Evolutionary conservation across 495 filamentous ascomycete genomes (phyloP), one percentile per base, ranked within the genome.

Genomic region (Cudoniella acicularis): DNA sequence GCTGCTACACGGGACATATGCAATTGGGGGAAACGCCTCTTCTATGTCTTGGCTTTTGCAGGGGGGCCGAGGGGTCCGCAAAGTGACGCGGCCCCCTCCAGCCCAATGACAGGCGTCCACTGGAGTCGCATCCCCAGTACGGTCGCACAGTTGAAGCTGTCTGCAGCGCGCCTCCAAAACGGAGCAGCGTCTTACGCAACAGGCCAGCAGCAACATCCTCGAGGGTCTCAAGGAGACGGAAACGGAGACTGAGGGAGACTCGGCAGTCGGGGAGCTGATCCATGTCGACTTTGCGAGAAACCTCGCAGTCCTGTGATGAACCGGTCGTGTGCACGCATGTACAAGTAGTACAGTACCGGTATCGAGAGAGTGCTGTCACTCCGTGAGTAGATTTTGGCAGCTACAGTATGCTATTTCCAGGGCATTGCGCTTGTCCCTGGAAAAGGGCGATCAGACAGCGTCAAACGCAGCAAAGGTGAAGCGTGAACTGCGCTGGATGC

Each of bases 81-180:
- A 23, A 49, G 55, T 63, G 60, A 63, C 60, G 60, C 60, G 60
- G 60, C 60, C 60, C 50, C 52, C 1, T 57, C 53, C 23, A 4
- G 10, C 24, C 23, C 43, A 46, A 46, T 46, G 43, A 46, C 43
- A 46, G 4, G 43, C 13, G 18, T 46, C 13, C 8, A 46, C 11
- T 46, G 43, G 8, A 46, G 43, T 46, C 43, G 30, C 13, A 13
- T 36, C 30, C 6, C 30, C 30, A 36, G 30, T 6, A 13, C 30
- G 30, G 30, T 36, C 30, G 30, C 30, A 36, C 30, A 6, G 30
- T n/a, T n/a, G n/a, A n/a, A n/a, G n/a, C n/a, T n/a, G n/a, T n/a
- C n/a, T n/a, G n/a, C n/a, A n/a, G n/a, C n/a, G n/a, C n/a, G n/a
- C n/a, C n/a, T n/a, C n/a, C n/a, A n/a, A n/a, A n/a, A n/a, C n/a